Evolutionary conservation across 2,329 filamentous ascomycete species (phyloP).

Genomic region (Ceratocystis albifundus): DNA sequence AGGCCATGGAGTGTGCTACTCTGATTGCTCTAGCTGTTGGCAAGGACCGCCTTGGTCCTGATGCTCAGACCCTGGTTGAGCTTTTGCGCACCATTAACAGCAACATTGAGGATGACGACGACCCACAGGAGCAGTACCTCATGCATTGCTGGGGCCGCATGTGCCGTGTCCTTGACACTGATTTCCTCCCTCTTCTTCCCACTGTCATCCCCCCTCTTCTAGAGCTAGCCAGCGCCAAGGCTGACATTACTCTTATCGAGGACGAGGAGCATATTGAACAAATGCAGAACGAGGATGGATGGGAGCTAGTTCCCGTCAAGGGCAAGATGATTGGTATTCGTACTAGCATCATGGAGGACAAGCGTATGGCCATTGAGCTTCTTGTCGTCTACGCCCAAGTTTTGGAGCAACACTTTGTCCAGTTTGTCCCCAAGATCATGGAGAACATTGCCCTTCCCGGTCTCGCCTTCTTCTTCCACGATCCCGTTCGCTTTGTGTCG

Average conservation of each 20-base stretch:
- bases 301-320: constrained; percentile 93
- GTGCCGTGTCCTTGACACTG: constrained; percentile 82
- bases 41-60: constrained; percentile 77
- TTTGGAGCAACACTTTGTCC: constrained; percentile 82
- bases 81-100: constrained; percentile 78
- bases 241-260: constrained; percentile 90
- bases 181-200: constrained; percentile 85
- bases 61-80: constrained; percentile 78
- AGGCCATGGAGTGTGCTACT: constrained; percentile 98
- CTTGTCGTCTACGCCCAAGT: constrained; percentile 96
- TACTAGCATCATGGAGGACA: constrained; percentile 93
- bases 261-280: constrained; percentile 89
- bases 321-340: constrained; percentile 98
- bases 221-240: constrained; percentile 84
- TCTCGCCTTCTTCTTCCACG: constrained; percentile 97
- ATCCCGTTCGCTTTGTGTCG: constrained; percentile 87
- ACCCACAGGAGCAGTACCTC: constrained; percentile 91
- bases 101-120: constrained; percentile 77
- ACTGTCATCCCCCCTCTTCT: constrained; percentile 91
- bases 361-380: constrained; percentile 98
- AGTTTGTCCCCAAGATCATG: constrained; percentile 86
- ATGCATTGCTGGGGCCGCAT: constrained; percentile 99
- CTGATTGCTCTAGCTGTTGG: constrained; percentile 91
- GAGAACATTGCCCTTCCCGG: constrained; percentile 91
- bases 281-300: constrained; percentile 88